Evolutionary conservation across 2,329 filamentous ascomycete genomes (phyloP), one percentile per base, ranked within the genome.

Genomic region (Penicillium glabrum): DNA sequence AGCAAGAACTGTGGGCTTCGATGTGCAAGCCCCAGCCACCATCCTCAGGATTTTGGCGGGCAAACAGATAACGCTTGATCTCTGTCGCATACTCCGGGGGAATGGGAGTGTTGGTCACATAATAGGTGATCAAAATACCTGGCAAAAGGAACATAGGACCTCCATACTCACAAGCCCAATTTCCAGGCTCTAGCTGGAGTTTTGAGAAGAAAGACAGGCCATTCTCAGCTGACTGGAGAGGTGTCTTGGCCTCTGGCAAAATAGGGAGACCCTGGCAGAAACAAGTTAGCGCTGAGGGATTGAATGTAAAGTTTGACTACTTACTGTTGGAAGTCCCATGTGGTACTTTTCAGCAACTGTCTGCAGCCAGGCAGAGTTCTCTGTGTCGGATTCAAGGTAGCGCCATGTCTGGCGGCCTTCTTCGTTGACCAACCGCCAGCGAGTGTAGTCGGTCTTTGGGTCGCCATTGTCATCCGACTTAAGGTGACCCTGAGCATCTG

Each of bases 21-120:
- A 96, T 96, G 67, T 99, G 95, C 37, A 99, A 78, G 0, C 95
- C 95, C 95, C 95, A 99, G 7, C 95, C 95, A n/a, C 95, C 93
- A 73, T 98, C 91, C 48, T 90, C 85, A 0, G 90, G 88, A 64
- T 96, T 81, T 49, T 93, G 91, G 52, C 92, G 87, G 4, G 91
- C 90, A 68, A 91, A 90, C 1, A 99, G 81, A 75, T 99, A 99
- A 65, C 93, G 91, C 71, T 89, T 93, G 70, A 99, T 96, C 74
- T 96, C 95, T 45, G 86, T 91, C 23, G 88, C 87, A 72, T 92
- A 88, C 57, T 89, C 86, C 59, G 86, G 84, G 1, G 92, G 87
- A 56, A 99, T 90, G 4, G 89, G 89, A 51, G 91, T 96, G 71
- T 93, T 87, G 60, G 93, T 98, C 51, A 89, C 89, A 72, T 96